phyloP scores from a whole-genome alignment of 2,329 filamentous ascomycete genomes.

The Paramyrothecium roridum region DNA sequence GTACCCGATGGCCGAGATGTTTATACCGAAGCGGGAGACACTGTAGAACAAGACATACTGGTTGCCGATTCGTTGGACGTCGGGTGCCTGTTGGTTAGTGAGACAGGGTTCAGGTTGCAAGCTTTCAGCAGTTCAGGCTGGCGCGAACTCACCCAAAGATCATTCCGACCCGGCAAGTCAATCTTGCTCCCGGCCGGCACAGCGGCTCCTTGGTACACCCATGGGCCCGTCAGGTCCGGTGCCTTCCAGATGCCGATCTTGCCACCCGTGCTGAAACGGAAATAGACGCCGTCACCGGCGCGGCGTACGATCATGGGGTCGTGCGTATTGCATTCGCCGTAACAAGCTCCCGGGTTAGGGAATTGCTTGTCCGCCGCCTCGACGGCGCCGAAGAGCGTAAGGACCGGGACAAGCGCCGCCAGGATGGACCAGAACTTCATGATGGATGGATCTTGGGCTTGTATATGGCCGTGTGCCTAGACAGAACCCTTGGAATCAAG shows the following conservation, averaged over 20 bases:
- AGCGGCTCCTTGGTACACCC: slow-evolving; percentile 38
- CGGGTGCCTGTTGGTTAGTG: slow-evolving; percentile 5
- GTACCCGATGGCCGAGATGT: slow-evolving; percentile 59
- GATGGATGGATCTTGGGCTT: background rate
- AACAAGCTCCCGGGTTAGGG: slow-evolving; percentile 31
- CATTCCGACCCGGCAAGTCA: slow-evolving; percentile 33
- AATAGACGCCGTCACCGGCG: slow-evolving; percentile 34
- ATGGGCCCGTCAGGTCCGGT: slow-evolving; percentile 33
- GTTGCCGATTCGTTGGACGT: slow-evolving; percentile 42
- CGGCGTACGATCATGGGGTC: slow-evolving; percentile 36
- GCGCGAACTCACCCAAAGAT: slow-evolving; percentile 37
- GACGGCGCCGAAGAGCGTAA: slow-evolving; percentile 5
- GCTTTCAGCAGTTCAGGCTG: background rate
- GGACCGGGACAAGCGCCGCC: slow-evolving; percentile 2
- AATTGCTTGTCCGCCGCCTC: slow-evolving; percentile 30
- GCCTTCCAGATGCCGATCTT: slow-evolving; percentile 36
- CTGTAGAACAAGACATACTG: slow-evolving; percentile 65
- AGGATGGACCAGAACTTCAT: slow-evolving; percentile 10
- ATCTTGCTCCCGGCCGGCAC: slow-evolving; percentile 35
- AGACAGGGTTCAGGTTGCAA: background rate
- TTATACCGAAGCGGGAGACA: slow-evolving; percentile 58
- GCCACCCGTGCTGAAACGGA: slow-evolving; percentile 38
- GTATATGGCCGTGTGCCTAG: too few relatives aligned
- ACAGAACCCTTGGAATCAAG: too few relatives aligned
- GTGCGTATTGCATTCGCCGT: slow-evolving; percentile 33